Base-by-base conservation (phyloP, 768 basidiomycete species). In the Auriscalpium microsporum region DNA sequence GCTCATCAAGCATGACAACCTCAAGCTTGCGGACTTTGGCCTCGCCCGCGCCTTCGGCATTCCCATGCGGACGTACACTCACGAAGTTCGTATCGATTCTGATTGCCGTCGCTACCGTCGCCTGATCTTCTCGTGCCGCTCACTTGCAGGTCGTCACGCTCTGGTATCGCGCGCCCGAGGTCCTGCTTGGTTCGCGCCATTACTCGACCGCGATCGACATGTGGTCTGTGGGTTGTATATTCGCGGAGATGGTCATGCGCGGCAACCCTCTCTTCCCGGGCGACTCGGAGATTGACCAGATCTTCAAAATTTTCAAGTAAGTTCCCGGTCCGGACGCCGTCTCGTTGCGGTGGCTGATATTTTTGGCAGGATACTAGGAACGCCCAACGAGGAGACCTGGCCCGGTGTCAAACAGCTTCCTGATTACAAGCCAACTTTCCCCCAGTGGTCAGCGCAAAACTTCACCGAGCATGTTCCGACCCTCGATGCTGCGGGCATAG, bases 201-300 rank as follows among this genome's bases (percentile, higher is more conserved):
- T 99, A 99, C 72, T 87, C 92, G 14, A 99, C 96, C 2, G 91
- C 93, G 3, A 90, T 99, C 65, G 96, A 99, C 73, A 96, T 98
- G 92, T 99, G 96, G 96, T 94, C 92, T n/a, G 95, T 99, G 19
- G 96, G 89, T 0, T 97, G 94, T 67, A 98, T 99, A 68, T 92
- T 96, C 66, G 95, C 95, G 8, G 96, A 99, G 74, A 97, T 98
- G 95, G 87, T 92, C 53, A 90, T 94, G 87, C 79, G 83, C 57
- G 89, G 89, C 61, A 71, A 84, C 67, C 82, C 95, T 2, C 77
- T 97, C 11, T 99, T 99, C 80, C 95, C 96, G 21, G 96, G 96
- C 5, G 96, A 99, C 73, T 98, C 96, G 28, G 96, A 99, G 73
- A 99, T 98, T 67, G 96, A 99, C 72, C 96, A 99, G 75, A 98